Base-by-base conservation (phyloP, 306 rosid genomes). In the Astragalus glycyphyllos region DNA sequence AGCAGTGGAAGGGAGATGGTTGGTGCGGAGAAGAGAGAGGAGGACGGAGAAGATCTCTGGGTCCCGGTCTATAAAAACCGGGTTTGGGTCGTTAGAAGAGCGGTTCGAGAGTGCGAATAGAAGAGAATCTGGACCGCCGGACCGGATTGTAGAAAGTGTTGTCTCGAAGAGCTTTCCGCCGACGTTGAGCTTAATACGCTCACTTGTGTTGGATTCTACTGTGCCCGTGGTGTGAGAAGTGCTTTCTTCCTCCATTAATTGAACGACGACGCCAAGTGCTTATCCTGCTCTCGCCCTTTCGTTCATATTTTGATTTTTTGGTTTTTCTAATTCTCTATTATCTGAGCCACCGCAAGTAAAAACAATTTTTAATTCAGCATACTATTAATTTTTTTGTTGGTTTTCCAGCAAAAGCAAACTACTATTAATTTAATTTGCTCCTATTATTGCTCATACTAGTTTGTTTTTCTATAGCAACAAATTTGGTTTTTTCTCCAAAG, bases 131-230 rank as follows among this genome's bases (percentile, higher is more conserved):
- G 87, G 79, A 38, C 92, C 94, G 41, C 92, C 96, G 10, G 92
- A 79, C 5, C 79, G 98, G 76, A 87, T 65, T 6, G 96, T 88
- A 0, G 97, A 72, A 5, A 84, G 58, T 0, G 96, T 93, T 3
- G 98, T 87, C 73, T 90, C 94, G 82, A 93, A 90, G 75, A 82
- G 86, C 81, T 87, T 84, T 0, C 96, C 96, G 17, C 98, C 98
- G 4, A 93, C 96, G 92, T 90, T 93, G 74, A 93, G 89, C 78
- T 85, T 90, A 73, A 93, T 73, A 3, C 92, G 97, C 9, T 86
- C 92, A 48, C 55, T 15, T 3, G 57, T 8, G 48, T 35, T 77
- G 58, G 65, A 29, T 10, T 17, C 84, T 11, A 13, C 2, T 35
- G 73, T 4, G 15, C 60, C 8, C 11, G 73, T 4, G 15, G 67